These are phyloP conservation scores for Tardiomyces blankii DNA, from an alignment of 1,139 yeast genomes.

Conservation along the genomic window DNA sequence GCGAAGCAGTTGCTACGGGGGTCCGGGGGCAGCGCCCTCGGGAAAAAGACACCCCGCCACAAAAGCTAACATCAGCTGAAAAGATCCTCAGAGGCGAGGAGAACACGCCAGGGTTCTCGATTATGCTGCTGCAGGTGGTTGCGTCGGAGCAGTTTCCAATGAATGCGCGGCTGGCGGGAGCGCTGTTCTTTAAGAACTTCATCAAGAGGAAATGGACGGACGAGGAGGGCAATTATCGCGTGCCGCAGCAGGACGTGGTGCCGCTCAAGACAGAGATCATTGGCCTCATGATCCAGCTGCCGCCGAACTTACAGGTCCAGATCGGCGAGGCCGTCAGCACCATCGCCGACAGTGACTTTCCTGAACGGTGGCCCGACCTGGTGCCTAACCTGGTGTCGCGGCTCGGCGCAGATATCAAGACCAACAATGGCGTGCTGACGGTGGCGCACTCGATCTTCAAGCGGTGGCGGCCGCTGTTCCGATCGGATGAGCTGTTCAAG, in stretches of 20 bases:
- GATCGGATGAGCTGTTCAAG: slow-evolving; percentile 78
- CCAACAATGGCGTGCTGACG: slow-evolving; percentile 74
- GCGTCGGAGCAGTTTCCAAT: slow-evolving; percentile 46
- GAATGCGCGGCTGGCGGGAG: slow-evolving; percentile 73
- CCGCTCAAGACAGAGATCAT: slow-evolving; percentile 69
- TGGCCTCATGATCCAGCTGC: slow-evolving; percentile 71
- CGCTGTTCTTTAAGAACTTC: slow-evolving; percentile 82
- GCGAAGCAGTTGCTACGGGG: too few relatives aligned
- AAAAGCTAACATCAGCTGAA: slow-evolving; percentile 21
- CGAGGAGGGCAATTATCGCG: slow-evolving; percentile 70
- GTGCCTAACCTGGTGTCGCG: slow-evolving; percentile 62
- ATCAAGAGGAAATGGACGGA: slow-evolving; percentile 81
- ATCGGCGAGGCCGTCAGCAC: slow-evolving; percentile 87
- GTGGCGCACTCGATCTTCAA: slow-evolving; percentile 95
- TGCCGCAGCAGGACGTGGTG: slow-evolving; percentile 50
- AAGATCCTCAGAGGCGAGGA: slow-evolving; percentile 47
- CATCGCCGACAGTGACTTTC: slow-evolving; percentile 95
- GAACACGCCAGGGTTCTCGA: slow-evolving; percentile 57
- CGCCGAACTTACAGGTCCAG: slow-evolving; percentile 69
- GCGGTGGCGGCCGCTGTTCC: slow-evolving; percentile 91
- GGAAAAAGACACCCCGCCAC: too few relatives aligned
- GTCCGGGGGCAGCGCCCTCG: too few relatives aligned
- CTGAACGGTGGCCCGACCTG: slow-evolving; percentile 74
- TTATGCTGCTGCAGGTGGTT: slow-evolving; percentile 65
- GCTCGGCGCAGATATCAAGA: slow-evolving; percentile 55